Percentiles rank a stretch among this genome's conserved stretches.
Evolutionary conservation across 257 asterid genomes (phyloP).

Genomic region (Nicotiana knightiana): DNA sequence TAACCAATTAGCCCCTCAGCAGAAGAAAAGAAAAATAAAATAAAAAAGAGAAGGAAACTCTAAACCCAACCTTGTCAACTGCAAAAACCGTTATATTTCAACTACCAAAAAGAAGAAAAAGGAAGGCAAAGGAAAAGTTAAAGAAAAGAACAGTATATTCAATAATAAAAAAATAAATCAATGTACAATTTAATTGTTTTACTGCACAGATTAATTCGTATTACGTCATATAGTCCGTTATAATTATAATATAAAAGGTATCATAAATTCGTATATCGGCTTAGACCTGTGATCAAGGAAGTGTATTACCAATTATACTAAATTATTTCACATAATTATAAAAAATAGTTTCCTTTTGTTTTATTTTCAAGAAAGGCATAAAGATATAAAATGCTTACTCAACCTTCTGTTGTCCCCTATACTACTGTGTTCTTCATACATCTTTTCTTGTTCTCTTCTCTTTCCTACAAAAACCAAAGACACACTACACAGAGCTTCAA

Average conservation of each 20-base stretch:
- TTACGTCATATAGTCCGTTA: too few species aligned
- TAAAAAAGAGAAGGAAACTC: not conserved
- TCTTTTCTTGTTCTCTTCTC: not conserved
- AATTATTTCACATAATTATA: not conserved
- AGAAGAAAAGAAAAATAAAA: not conserved
- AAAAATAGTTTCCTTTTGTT: not conserved
- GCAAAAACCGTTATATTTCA: slow-evolving; percentile 6
- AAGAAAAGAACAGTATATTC: not conserved
- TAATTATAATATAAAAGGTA: too few species aligned
- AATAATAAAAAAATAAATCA: not conserved
- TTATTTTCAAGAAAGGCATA: slow-evolving; percentile 6
- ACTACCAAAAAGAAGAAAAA: not conserved
- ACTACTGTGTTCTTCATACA: not conserved
- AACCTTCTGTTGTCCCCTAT: not conserved
- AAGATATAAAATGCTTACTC: slow-evolving; percentile 6
- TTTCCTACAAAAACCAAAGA: slow-evolving; percentile 10
- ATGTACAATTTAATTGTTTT: not conserved
- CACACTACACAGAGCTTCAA: not conserved
- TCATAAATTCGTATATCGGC: too few species aligned
- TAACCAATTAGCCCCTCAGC: slow-evolving; percentile 3
- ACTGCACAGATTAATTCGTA: not conserved
- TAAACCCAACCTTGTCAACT: not conserved
- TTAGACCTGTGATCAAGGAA: too few species aligned
- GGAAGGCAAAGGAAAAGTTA: not conserved
- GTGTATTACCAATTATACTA: too few species aligned